These are phyloP conservation scores for Gossypium longicalyx DNA, from an alignment of 345 rosid genomes.

Conservation along the genomic window DNA sequence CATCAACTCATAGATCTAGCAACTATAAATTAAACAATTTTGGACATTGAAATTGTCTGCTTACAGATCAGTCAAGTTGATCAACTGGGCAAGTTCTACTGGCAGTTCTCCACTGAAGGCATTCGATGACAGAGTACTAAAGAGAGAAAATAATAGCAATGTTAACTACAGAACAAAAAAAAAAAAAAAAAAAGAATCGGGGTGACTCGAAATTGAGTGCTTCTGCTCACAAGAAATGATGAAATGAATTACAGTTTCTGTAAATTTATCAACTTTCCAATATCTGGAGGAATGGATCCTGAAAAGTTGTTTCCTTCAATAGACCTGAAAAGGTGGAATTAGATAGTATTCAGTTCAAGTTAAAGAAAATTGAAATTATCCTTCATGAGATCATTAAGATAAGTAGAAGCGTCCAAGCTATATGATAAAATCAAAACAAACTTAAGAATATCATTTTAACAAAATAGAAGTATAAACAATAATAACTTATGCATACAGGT, in stretches of 20 bases:
- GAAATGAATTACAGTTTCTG: conserved; percentile 52
- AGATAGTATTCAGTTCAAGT: neutral
- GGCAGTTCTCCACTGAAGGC: conserved; percentile 68
- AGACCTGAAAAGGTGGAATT: conserved; percentile 51
- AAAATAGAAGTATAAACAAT: neutral
- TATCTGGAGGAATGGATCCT: conserved; percentile 70
- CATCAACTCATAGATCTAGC: conserved; percentile 3
- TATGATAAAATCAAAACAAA: conserved; percentile 13
- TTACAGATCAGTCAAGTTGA: conserved; percentile 72
- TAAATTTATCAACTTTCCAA: conserved; percentile 50
- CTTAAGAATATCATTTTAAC: neutral
- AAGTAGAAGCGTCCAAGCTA: neutral
- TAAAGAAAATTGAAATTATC: neutral
- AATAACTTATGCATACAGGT: conserved; percentile 49
- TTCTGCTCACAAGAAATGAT: conserved; percentile 12
- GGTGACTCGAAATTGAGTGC: neutral
- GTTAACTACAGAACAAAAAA: neutral
- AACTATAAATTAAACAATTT: neutral
- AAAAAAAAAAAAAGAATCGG: neutral
- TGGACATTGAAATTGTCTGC: conserved; percentile 13
- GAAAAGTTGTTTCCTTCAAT: conserved; percentile 75
- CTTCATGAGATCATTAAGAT: neutral
- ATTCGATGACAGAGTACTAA: conserved; percentile 64
- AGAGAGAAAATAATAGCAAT: conserved; percentile 15
- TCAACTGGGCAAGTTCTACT: conserved; percentile 42